Evolutionary conservation across 768 basidiomycete genomes (phyloP), one percentile per base, ranked within the genome.

Genomic region (Leccinum rimulosum): DNA sequence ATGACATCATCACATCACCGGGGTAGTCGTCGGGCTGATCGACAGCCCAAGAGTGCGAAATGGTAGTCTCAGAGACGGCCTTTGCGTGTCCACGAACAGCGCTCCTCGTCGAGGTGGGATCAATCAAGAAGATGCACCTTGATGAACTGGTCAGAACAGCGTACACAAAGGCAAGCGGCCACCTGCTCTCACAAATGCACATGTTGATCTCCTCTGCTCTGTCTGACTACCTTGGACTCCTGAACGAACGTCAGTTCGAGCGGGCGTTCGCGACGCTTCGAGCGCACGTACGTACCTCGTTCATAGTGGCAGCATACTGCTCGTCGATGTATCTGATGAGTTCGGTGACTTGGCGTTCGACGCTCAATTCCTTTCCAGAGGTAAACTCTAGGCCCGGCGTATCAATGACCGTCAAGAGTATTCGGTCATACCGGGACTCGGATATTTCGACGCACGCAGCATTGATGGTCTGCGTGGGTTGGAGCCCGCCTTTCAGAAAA

Each of bases 161-260:
- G 48, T 28, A 38, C 43, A 45, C 36, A 38, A 49, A 53, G 19
- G 38, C 6, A 14, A 57, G 48, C 27, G 22, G 56, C 15, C 48
- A 17, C 8, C 19, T 30, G 33, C 25, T 74, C 90, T 74, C 71
- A 93, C 91, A 93, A 75, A 75, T 95, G 92, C 65, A 95, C 87
- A 65, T 94, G 93, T 65, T 91, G 89, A 74, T 95, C 92, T 52
- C 90, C 91, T 76, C 88, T 92, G 75, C 84, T 91, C 71, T 91
- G 84, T 63, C 92, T 84, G 54, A 93, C 77, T 45, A 95, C 91
- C 79, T 94, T 95, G 56, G 89, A 89, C 79, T 94, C 91, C 91
- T 93, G 55, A 50, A 52, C 51, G 52, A 54, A 8, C 54, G 25
- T 63, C 43, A 58, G 45, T n/a, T 11, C 14, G 51, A 38, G 12